These are phyloP conservation scores for Vigna nakashimae DNA, from an alignment of 306 rosid species.

Conservation along the genomic window DNA sequence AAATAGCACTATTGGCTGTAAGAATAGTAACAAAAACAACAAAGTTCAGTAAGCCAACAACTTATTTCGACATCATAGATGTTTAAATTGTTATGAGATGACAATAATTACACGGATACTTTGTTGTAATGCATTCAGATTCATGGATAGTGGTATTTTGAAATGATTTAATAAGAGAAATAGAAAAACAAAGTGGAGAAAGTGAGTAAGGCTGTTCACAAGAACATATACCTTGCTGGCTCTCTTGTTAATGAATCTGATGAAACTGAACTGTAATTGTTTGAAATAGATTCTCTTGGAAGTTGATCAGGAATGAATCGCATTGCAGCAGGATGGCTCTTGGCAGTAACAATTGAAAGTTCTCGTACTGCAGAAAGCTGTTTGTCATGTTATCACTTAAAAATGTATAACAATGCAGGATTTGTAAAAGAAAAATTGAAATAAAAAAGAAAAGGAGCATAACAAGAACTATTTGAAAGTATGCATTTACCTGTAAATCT, in stretches of 20 bases:
- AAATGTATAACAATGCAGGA: constrained; percentile 62
- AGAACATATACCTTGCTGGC: constrained; percentile 77
- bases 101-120: constrained; percentile 14
- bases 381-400: constrained; percentile 99
- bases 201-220: constrained; percentile 26
- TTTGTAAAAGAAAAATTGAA: constrained; percentile 40
- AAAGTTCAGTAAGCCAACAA: constrained; percentile 25
- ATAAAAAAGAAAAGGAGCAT: constrained; percentile 16
- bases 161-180: constrained; percentile 31
- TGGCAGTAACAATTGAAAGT: constrained; percentile 98
- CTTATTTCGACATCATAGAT: constrained; percentile 8
- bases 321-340: constrained; percentile 99
- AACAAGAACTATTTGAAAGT: constrained; percentile 42
- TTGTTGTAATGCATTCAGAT: constrained; percentile 19
- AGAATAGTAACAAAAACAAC: constrained; percentile 24
- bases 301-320: constrained; percentile 91
- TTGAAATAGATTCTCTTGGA: constrained; percentile 67
- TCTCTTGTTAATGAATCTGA: constrained; percentile 70
- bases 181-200: constrained; percentile 35
- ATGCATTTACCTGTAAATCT: constrained; percentile 76
- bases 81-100: constrained; percentile 1
- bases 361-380: constrained; percentile 99
- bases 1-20: constrained; percentile 11
- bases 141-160: constrained; percentile 14
- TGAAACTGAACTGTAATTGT: constrained; percentile 57